Base-by-base conservation (phyloP, 495 filamentous ascomycete genomes). In the Penicillium silybi region DNA sequence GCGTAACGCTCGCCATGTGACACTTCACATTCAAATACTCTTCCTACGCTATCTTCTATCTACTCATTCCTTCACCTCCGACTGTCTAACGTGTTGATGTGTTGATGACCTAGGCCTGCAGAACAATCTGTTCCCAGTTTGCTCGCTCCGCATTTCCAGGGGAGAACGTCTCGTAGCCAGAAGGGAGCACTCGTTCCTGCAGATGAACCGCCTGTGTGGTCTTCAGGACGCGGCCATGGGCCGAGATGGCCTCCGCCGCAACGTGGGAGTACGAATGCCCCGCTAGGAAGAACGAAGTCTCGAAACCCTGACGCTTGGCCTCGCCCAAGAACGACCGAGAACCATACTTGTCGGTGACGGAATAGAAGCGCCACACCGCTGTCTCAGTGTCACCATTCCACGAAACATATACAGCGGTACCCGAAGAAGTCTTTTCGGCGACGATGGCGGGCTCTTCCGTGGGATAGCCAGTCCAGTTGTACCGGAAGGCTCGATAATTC, bases 351-450 rank as follows among this genome's bases (percentile, higher is more conserved):
- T 68, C 71, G 0, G 61, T 59, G 6, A 71, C 53, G 1, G 60
- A 56, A 54, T 67, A 74, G 58, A 75, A 75, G 10, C 64, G 47
- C 72, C 71, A 75, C 17, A 50, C 29, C 25, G 52, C 54, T 1
- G 67, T 73, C 52, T 74, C 67, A 5, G 71, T 74, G 40, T 71
- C 71, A 4, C 72, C 72, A 39, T 75, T 74, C 71, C 71, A 74
- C 3, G 68, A 72, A 10, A 75, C 70, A 57, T 70, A 75, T 1
- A 71, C 48, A 2, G 52, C 56, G 0, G 65, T 73, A 4, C 59
- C 64, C 3, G 60, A 51, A 0, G 58, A 46, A 9, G 61, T 67
- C 45, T 58, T 57, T 4, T 69, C 54, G 3, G 65, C 65, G 6
- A 69, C 61, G n/a, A 75, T 61, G 1, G 66, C 62, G 5, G 68